phyloP scores from a whole-genome alignment of 2,329 filamentous ascomycete species.

The Penicillium frequentans region DNA sequence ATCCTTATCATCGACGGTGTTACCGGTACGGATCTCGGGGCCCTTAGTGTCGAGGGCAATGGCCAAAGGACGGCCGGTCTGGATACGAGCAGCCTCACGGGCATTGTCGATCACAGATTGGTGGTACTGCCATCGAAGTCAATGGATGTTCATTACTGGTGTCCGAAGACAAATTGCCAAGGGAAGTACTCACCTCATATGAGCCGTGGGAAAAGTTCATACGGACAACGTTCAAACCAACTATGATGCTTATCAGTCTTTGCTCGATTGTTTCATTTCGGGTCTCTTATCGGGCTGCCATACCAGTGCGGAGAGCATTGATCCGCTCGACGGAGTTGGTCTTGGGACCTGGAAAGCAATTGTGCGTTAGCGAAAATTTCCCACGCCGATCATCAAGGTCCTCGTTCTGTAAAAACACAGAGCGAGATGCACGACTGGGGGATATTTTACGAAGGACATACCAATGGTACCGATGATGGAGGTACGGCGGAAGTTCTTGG shows the following conservation, averaged over 20 bases:
- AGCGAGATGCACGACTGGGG: not conserved
- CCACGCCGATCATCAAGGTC: not conserved
- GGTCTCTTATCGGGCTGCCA: slow-evolving; percentile 8
- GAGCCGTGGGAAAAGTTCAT: slow-evolving; percentile 99
- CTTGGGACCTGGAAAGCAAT: slow-evolving; percentile 68
- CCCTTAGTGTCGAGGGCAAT: slow-evolving; percentile 89
- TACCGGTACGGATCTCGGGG: slow-evolving; percentile 83
- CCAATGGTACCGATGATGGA: slow-evolving; percentile 99
- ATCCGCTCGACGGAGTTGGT: slow-evolving; percentile 98
- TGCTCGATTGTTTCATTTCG: slow-evolving; percentile 5
- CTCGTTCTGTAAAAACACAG: not conserved
- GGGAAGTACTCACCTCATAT: slow-evolving; percentile 61
- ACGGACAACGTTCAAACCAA: slow-evolving; percentile 95
- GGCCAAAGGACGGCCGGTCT: slow-evolving; percentile 82
- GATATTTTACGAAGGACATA: slow-evolving; percentile 37
- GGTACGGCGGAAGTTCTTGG: slow-evolving; percentile 89
- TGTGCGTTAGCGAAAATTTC: slow-evolving; percentile 23
- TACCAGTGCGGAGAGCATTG: slow-evolving; percentile 79
- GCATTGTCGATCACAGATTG: slow-evolving; percentile 98
- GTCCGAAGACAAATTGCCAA: not conserved
- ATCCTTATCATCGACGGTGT: slow-evolving; percentile 69
- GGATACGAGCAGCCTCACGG: slow-evolving; percentile 75
- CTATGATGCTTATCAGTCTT: slow-evolving; percentile 39
- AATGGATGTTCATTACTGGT: slow-evolving; percentile 2
- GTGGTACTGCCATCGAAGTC: slow-evolving; percentile 66